Evolutionary conservation across 306 rosid genomes (phyloP).

Genomic region (Dalbergia cultrata): DNA sequence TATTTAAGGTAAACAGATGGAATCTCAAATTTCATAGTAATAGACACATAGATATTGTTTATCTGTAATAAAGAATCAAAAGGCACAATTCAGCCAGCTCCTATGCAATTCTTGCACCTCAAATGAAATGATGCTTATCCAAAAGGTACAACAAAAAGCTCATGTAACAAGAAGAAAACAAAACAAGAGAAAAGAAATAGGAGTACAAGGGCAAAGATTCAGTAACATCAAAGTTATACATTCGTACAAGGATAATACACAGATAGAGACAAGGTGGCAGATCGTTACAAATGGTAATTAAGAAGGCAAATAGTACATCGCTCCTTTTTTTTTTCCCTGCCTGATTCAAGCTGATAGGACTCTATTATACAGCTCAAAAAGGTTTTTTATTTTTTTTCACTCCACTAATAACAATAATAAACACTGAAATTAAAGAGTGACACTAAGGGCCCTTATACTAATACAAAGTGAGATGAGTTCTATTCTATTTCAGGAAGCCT

Average conservation of each 20-base stretch:
- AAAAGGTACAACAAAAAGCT: background rate
- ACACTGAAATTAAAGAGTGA: background rate
- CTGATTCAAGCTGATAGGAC: background rate
- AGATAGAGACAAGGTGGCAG: background rate
- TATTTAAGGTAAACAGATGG: background rate
- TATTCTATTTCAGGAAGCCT: slow-evolving; percentile 41
- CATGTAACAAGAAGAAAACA: background rate
- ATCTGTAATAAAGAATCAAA: background rate
- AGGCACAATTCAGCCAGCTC: background rate
- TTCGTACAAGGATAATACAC: background rate
- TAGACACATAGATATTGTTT: background rate
- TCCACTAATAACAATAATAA: background rate
- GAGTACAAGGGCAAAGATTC: background rate
- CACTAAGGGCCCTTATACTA: background rate
- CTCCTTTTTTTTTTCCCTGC: too few relatives aligned
- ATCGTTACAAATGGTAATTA: background rate
- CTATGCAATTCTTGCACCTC: background rate
- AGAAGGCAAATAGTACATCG: background rate
- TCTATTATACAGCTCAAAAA: background rate
- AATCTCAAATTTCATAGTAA: background rate
- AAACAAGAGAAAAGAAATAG: background rate
- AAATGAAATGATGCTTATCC: background rate
- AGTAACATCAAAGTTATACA: background rate
- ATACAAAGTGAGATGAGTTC: background rate
- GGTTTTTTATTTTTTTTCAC: background rate